These are phyloP conservation scores for Tricholoma furcatifolium DNA, from an alignment of 768 basidiomycete genomes.

Conservation along the genomic window DNA sequence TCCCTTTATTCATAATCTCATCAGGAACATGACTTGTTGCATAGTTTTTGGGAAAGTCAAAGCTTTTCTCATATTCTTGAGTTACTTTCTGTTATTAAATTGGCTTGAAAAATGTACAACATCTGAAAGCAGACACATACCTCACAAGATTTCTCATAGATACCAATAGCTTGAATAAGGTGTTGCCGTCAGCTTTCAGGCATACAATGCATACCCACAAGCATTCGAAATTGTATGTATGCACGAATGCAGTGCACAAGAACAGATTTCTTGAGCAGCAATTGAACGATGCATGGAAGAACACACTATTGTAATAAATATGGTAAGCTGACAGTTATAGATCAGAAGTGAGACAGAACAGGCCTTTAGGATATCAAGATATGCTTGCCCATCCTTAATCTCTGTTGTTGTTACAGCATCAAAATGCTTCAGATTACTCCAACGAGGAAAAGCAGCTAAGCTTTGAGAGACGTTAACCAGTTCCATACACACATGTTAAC, in stretches of 20 bases:
- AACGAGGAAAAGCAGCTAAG: conserved; percentile 26
- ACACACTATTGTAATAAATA: too few species aligned
- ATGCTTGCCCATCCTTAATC: conserved; percentile 28
- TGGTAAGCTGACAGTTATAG: too few species aligned
- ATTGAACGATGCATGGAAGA: conserved; percentile 24
- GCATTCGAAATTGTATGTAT: conserved; percentile 18
- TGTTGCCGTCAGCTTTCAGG: conserved; percentile 19
- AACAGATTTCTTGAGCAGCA: conserved; percentile 22
- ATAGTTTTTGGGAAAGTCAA: conserved; percentile 31
- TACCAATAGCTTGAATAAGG: conserved; percentile 12
- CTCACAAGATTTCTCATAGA: conserved; percentile 13
- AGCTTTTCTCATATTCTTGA: conserved; percentile 22
- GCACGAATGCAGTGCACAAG: conserved; percentile 26
- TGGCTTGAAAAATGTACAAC: neutral
- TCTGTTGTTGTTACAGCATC: conserved; percentile 23
- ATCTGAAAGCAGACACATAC: neutral
- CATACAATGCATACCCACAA: conserved; percentile 26
- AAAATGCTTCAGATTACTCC: conserved; percentile 29
- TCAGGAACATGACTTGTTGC: conserved; percentile 18
- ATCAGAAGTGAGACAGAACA: too few species aligned
- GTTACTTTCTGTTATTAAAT: conserved; percentile 17
- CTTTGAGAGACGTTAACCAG: conserved; percentile 10
- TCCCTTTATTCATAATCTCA: conserved; percentile 25
- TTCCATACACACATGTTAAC: neutral
- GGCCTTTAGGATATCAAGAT: too few species aligned